phyloP scores from a whole-genome alignment of 352 stramenopile genomes.

The Pythium chondricola region DNA sequence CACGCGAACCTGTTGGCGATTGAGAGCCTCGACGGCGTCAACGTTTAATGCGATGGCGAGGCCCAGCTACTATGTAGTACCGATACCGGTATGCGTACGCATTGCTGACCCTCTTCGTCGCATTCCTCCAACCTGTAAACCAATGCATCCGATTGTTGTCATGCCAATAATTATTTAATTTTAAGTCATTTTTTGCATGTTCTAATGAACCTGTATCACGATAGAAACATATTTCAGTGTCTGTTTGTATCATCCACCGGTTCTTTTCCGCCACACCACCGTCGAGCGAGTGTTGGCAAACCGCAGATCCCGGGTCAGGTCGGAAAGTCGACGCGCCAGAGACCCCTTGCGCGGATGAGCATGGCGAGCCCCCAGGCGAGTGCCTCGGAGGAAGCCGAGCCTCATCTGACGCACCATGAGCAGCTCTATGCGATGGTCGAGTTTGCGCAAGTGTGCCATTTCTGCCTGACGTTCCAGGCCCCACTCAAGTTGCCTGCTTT shows the following conservation, averaged over 20 bases:
- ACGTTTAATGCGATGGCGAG: conserved; percentile 88
- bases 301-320: conserved; percentile 9
- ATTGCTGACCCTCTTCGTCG: no score
- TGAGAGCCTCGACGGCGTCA: conserved; percentile 93
- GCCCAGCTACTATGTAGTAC: no score
- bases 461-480: conserved; percentile 65
- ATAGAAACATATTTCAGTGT: no score
- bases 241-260: no score
- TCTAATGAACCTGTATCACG: no score
- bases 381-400: conserved; percentile 33
- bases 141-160: no score
- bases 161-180: no score
- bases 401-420: conserved; percentile 10
- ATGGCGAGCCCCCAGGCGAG: conserved; percentile 47
- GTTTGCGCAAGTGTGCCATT: conserved; percentile 70
- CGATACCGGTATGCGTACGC: no score
- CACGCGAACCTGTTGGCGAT: conserved; percentile 88
- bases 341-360: conserved; percentile 1
- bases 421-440: conserved; percentile 35
- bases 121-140: no score
- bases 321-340: conserved; percentile 1
- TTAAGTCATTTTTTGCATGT: no score
- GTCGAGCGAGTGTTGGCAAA: no score
- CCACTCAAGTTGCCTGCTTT: conserved; percentile 66
- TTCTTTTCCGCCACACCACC: no score